Evolutionary conservation across 2,329 filamentous ascomycete species (phyloP).

Genomic region (Saccharata proteae): DNA sequence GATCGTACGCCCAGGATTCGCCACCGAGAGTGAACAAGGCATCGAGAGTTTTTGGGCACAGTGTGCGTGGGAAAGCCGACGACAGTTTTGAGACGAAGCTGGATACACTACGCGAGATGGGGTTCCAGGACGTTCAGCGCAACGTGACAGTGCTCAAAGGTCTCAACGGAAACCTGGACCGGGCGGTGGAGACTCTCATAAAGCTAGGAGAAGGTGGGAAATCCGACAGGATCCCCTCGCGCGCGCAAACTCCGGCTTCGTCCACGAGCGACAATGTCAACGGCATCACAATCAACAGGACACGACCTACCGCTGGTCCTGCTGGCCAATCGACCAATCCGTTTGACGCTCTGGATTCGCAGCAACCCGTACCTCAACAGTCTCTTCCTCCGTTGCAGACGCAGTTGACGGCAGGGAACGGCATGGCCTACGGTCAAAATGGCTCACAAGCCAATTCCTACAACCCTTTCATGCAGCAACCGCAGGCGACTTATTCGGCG

Average conservation of each 20-base stretch:
- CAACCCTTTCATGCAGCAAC: constrained; percentile 55
- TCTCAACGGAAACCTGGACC: constrained; percentile 73
- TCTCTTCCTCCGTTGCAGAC: constrained; percentile 17
- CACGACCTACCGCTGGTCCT: constrained; percentile 16
- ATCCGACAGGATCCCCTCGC: constrained; percentile 26
- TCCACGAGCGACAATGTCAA: constrained; percentile 38
- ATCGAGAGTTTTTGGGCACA: constrained; percentile 55
- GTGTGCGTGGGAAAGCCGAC: constrained; percentile 40
- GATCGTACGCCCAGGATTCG: constrained; percentile 19
- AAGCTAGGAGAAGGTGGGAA: constrained; percentile 60
- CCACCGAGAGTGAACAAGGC: constrained; percentile 47
- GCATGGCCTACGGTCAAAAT: constrained; percentile 9
- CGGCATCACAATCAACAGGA: constrained; percentile 31
- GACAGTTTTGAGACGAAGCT: constrained; percentile 66
- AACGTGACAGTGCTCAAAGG: constrained; percentile 74
- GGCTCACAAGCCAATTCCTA: constrained; percentile 34
- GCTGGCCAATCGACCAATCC: constrained; percentile 25
- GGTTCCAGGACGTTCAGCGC: constrained; percentile 70
- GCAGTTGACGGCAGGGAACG: constrained; percentile 17
- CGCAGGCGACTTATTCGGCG: constrained; percentile 16
- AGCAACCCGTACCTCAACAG: constrained; percentile 23
- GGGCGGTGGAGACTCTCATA: constrained; percentile 72
- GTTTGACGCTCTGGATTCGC: constrained; percentile 31
- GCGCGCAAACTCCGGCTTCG: constrained; percentile 23
- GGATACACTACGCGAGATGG: constrained; percentile 72